These are phyloP conservation scores for Xenoacremonium recifei DNA, from an alignment of 2,329 filamentous ascomycete genomes.

Conservation along the genomic window DNA sequence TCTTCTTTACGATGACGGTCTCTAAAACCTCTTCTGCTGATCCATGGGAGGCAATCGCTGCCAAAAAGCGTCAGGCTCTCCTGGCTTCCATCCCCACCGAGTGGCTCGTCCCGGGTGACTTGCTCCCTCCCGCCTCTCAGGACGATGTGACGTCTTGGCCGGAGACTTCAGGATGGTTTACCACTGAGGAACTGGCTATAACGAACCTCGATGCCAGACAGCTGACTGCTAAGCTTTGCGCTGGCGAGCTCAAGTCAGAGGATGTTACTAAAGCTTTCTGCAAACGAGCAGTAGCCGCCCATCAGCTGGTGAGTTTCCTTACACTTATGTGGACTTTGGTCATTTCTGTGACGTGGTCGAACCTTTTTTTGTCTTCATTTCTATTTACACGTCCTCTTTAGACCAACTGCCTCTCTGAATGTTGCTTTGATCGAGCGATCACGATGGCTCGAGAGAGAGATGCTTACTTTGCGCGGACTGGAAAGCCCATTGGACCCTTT, in stretches of 20 bases:
- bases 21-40: slow-evolving; percentile 7
- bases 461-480: slow-evolving; percentile 44
- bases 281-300: slow-evolving; percentile 53
- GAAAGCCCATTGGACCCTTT: slow-evolving; percentile 56
- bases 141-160: slow-evolving; percentile 58
- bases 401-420: slow-evolving; percentile 53
- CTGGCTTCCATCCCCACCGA: slow-evolving; percentile 52
- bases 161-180: slow-evolving; percentile 58
- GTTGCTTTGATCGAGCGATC: slow-evolving; percentile 54
- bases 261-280: slow-evolving; percentile 50
- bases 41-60: slow-evolving; percentile 15
- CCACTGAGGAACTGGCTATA: slow-evolving; percentile 43
- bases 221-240: slow-evolving; percentile 32
- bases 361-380: too few species aligned
- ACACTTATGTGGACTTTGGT: too few species aligned
- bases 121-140: slow-evolving; percentile 48
- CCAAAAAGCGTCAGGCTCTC: slow-evolving; percentile 16
- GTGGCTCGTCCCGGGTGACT: slow-evolving; percentile 52
- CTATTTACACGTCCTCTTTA: too few species aligned
- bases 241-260: slow-evolving; percentile 36
- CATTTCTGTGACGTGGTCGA: too few species aligned
- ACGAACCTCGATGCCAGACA: slow-evolving; percentile 43
- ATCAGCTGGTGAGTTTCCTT: slow-evolving; percentile 39
- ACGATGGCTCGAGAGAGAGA: slow-evolving; percentile 48
- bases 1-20: too few species aligned